phyloP scores from a whole-genome alignment of 371 early-diverging fungal genomes.

The Globomyces sp. region DNA sequence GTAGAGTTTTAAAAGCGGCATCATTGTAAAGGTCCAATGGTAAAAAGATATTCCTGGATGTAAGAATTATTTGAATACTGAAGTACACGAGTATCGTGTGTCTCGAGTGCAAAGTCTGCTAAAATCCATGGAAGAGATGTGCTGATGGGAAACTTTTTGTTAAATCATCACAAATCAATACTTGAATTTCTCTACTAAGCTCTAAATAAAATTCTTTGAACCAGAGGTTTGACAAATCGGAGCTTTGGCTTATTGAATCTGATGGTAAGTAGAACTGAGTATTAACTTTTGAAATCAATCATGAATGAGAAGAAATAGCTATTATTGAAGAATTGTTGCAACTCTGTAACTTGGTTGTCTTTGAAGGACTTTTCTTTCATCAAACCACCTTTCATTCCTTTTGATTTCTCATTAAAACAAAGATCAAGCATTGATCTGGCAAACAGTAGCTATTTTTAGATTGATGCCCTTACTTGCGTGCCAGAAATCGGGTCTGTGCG shows the following conservation, averaged over 20 bases:
- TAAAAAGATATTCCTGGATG: conserved; percentile 32
- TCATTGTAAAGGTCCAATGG: conserved; percentile 54
- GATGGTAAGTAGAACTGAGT: not conserved
- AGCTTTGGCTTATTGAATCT: conserved; percentile 34
- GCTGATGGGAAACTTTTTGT: conserved; percentile 49
- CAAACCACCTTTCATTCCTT: conserved; percentile 51
- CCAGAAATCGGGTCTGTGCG: conserved; percentile 21
- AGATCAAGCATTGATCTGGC: conserved; percentile 34
- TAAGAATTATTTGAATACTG: conserved; percentile 4
- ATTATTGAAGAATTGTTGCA: conserved; percentile 29
- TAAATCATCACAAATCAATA: conserved; percentile 8
- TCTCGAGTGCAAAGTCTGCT: conserved; percentile 38
- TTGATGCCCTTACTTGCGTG: conserved; percentile 17
- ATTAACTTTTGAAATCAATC: conserved; percentile 33
- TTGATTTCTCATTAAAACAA: conserved; percentile 39
- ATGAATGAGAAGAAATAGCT: conserved; percentile 27
- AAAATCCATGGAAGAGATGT: conserved; percentile 60
- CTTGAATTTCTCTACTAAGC: conserved; percentile 48
- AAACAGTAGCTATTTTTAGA: conserved; percentile 31
- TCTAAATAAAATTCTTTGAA: conserved; percentile 57
- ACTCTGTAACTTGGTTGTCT: conserved; percentile 44
- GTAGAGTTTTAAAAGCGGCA: conserved; percentile 37
- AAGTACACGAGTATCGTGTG: conserved; percentile 32
- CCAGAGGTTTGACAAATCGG: conserved; percentile 51
- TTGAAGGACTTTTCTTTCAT: conserved; percentile 53